Conservation (phyloP, 768 basidiomycete species). For the Piloderma croceum region DNA sequence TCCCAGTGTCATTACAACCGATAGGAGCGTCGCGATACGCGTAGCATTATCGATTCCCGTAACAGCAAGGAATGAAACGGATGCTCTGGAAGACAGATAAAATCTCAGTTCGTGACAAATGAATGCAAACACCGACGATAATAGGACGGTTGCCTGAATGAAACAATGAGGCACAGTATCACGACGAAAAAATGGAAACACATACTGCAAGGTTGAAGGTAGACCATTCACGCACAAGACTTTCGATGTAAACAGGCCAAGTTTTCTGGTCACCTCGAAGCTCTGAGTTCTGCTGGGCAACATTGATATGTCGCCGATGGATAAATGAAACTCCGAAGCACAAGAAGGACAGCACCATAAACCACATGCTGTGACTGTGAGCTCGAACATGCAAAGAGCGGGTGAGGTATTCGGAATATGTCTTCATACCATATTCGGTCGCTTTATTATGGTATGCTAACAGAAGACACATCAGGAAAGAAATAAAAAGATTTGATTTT, state of each 20-base stretch:
- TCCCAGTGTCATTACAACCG: constrained; percentile 5
- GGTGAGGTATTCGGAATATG: neutral
- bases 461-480: neutral
- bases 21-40: constrained; percentile 2
- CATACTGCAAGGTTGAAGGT: neutral
- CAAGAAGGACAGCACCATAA: neutral
- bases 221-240: neutral
- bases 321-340: neutral
- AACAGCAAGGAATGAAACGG: constrained; percentile 4
- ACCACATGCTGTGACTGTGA: neutral
- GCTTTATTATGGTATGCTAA: neutral
- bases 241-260: neutral
- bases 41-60: constrained; percentile 1
- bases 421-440: neutral
- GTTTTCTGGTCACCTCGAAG: neutral
- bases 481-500: neutral
- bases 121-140: constrained; percentile 1
- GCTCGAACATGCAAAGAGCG: neutral
- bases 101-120: neutral
- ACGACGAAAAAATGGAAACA: neutral
- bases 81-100: constrained; percentile 1
- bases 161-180: neutral
- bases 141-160: constrained; percentile 4
- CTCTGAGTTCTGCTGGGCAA: neutral
- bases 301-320: neutral